A percentile compares a stretch with the other conserved stretches of the same genome.
Conservation (phyloP, 495 filamentous ascomycete species). For the Xylona heveae region DNA sequence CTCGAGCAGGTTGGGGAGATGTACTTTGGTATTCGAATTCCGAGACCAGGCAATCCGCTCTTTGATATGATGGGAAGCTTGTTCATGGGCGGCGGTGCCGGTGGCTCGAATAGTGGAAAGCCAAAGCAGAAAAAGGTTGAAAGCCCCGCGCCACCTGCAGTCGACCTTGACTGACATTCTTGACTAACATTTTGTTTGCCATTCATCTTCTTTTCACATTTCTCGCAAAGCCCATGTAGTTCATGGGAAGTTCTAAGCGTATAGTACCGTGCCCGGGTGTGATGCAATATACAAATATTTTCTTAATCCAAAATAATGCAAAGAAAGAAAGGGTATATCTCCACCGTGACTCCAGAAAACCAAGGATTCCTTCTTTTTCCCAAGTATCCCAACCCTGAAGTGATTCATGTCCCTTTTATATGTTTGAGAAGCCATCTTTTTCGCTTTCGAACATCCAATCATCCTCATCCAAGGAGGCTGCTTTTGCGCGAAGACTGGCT, state of each 20-base stretch:
- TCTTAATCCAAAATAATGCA: too few species aligned
- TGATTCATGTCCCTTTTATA: too few species aligned
- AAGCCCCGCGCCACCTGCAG: conserved; percentile 5
- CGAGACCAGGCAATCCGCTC: conserved; percentile 67
- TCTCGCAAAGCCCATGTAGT: too few species aligned
- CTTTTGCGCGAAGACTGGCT: conserved; percentile 49
- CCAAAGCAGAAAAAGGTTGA: conserved; percentile 22
- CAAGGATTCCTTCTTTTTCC: too few species aligned
- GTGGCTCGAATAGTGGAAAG: conserved; percentile 18
- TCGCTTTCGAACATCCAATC: conserved; percentile 85
- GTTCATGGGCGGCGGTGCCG: conserved; percentile 49
- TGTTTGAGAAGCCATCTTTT: too few species aligned
- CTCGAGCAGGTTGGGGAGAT: conserved; percentile 80
- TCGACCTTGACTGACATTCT: conserved; percentile 4
- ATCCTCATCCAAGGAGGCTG: conserved; percentile 54
- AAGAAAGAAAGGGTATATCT: too few species aligned
- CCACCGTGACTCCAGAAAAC: too few species aligned
- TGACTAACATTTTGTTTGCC: not conserved
- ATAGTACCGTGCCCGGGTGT: too few species aligned
- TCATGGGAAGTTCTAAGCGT: too few species aligned
- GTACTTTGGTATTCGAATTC: conserved; percentile 91
- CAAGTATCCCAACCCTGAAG: too few species aligned
- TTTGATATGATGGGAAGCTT: conserved; percentile 96
- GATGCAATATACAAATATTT: too few species aligned
- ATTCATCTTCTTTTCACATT: too few species aligned